These are phyloP conservation scores for Vicia faba DNA, from an alignment of 306 rosid genomes.

Conservation along the genomic window DNA sequence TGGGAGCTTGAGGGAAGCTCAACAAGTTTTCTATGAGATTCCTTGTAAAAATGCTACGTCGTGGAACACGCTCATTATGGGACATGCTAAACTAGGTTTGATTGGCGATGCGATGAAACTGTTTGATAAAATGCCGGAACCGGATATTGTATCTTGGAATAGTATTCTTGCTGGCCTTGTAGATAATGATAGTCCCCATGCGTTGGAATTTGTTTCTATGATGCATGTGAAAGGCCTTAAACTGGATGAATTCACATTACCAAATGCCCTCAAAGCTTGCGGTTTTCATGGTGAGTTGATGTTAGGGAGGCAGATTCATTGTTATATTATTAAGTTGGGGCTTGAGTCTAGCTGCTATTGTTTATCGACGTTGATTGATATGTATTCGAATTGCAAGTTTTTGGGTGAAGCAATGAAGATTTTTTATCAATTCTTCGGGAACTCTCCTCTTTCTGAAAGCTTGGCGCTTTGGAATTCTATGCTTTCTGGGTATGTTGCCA, in stretches of 20 bases:
- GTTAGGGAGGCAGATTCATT: constrained; percentile 69
- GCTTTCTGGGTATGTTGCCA: constrained; percentile 74
- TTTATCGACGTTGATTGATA: constrained; percentile 73
- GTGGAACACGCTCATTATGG: constrained; percentile 71
- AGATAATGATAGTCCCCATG: constrained; percentile 43
- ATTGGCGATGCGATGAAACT: constrained; percentile 63
- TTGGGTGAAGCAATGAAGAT: constrained; percentile 56
- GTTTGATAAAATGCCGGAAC: constrained; percentile 64
- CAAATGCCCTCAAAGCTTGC: constrained; percentile 70
- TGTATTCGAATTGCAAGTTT: constrained; percentile 72
- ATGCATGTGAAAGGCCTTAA: constrained; percentile 67
- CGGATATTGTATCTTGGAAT: constrained; percentile 74
- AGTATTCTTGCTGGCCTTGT: constrained; percentile 77
- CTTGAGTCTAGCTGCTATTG: constrained; percentile 61
- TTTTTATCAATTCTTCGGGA: constrained; percentile 48
- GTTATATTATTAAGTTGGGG: constrained; percentile 61
- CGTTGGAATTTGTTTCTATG: constrained; percentile 55
- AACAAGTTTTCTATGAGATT: constrained; percentile 54
- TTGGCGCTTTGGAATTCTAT: constrained; percentile 79
- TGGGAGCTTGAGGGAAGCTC: constrained; percentile 68
- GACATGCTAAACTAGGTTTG: constrained; percentile 58
- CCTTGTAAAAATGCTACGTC: constrained; percentile 51
- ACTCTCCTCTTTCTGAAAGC: constrained; percentile 42
- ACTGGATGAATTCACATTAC: constrained; percentile 71
- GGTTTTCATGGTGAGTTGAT: constrained; percentile 43